Evolutionary conservation across 306 rosid genomes (phyloP), one percentile per base, ranked within the genome.

Genomic region (Trifolium subterraneum): DNA sequence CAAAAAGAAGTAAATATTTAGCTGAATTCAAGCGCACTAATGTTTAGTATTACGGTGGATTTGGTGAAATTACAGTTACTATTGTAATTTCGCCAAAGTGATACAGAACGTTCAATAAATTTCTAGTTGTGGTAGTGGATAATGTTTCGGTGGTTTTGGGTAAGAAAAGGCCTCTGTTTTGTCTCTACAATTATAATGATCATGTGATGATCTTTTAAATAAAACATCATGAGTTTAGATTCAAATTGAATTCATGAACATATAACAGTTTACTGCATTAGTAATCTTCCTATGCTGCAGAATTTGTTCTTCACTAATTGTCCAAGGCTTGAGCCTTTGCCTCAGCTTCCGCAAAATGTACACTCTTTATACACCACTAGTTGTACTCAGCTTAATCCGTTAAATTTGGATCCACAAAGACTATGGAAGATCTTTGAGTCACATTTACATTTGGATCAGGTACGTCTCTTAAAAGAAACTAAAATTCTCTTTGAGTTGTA

Each of bases 1-100:
- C 48, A 85, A 75, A 59, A 87, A 81, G 84, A 81, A 89, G 86
- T 83, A 63, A 84, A 48, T 35, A 12, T 47, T 42, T 19, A 3
- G 63, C 20, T 47, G 4, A 45, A 25, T n/a, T n/a, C n/a, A n/a
- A n/a, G n/a, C n/a, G n/a, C n/a, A 12, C 9, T 3, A 8, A 10
- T 19, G 27, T 9, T 10, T 54, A 2, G 0, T 15, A 6, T 48
- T 2, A 4, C 8, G 0, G 18, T 48, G 9, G 20, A 15, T 48
- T 29, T 48, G 10, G 0, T 7, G 14, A 48, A 6, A 6, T 47
- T 16, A 15, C 9, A 1, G 7, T 45, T 15, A 47, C 7, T 6
- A 35, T 0, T 4, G 38, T 6, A 1, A 4, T 33, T 33, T 33
- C 6, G 36, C 7, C 7, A 33, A 33, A 33, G 36, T 33, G 8